phyloP scores from a whole-genome alignment of 768 basidiomycete genomes.

The Chlorophyllum brunneum region DNA sequence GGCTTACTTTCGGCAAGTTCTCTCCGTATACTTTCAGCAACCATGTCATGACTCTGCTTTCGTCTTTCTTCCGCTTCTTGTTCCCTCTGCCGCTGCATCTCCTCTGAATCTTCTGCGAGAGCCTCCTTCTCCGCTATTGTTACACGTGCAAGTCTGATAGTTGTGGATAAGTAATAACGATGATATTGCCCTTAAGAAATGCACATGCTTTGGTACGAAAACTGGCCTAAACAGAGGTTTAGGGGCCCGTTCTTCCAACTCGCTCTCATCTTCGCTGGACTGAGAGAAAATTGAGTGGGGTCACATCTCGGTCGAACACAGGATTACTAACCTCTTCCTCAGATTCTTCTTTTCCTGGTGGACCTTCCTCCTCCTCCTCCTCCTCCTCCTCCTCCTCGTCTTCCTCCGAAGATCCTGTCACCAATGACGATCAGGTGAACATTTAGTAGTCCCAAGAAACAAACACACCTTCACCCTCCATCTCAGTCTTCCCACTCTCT shows the following conservation, averaged over 20 bases:
- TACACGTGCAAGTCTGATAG: slow-evolving; percentile 61
- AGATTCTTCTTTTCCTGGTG: slow-evolving; percentile 24
- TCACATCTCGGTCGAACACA: slow-evolving; percentile 2
- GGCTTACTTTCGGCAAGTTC: slow-evolving; percentile 88
- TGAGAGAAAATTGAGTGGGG: slow-evolving; percentile 25
- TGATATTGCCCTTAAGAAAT: background rate
- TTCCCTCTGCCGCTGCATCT: slow-evolving; percentile 63
- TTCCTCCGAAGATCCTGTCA: slow-evolving; percentile 1
- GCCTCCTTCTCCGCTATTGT: slow-evolving; percentile 71
- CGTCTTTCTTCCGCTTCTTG: slow-evolving; percentile 77
- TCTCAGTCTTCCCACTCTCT: slow-evolving; percentile 70
- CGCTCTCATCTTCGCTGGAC: slow-evolving; percentile 87
- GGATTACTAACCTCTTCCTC: slow-evolving; percentile 43
- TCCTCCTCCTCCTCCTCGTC: slow-evolving; percentile 42
- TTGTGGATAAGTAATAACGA: slow-evolving; percentile 7
- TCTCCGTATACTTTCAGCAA: slow-evolving; percentile 89
- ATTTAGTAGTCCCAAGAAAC: background rate
- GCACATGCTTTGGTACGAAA: slow-evolving; percentile 86
- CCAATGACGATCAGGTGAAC: slow-evolving; percentile 18
- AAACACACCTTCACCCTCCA: slow-evolving; percentile 40
- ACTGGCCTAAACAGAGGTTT: slow-evolving; percentile 86
- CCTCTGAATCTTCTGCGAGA: slow-evolving; percentile 71
- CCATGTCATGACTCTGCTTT: slow-evolving; percentile 86
- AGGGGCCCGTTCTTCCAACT: slow-evolving; percentile 73
- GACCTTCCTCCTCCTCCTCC: slow-evolving; percentile 43